Percentiles rank a stretch among this genome's conserved stretches.
These are phyloP conservation scores for Magnaporthiopsis poae DNA, from an alignment of 2,329 filamentous ascomycete species.

Conservation along the genomic window DNA sequence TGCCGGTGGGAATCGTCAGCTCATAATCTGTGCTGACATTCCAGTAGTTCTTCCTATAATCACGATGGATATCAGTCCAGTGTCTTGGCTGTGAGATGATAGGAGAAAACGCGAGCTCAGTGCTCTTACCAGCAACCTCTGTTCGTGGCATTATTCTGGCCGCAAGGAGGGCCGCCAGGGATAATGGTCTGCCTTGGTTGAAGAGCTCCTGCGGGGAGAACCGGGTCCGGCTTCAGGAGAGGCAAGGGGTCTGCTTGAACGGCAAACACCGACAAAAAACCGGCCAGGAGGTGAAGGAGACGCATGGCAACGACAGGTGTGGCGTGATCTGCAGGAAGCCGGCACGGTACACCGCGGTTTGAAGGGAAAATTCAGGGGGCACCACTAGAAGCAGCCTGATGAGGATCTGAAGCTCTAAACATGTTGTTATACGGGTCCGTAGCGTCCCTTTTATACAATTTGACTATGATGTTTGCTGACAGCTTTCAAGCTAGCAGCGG, in stretches of 20 bases:
- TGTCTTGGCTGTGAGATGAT: too few relatives aligned
- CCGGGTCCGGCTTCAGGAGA: constrained; percentile 8
- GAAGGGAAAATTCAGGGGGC: too few relatives aligned
- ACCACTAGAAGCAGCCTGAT: too few relatives aligned
- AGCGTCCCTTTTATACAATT: too few relatives aligned
- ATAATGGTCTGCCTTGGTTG: constrained; percentile 16
- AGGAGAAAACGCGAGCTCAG: neutral
- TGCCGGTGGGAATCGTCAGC: constrained; percentile 17
- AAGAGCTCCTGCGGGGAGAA: constrained; percentile 9
- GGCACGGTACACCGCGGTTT: neutral
- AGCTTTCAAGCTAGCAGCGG: too few relatives aligned
- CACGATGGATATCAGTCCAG: too few relatives aligned
- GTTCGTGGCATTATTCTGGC: constrained; percentile 21
- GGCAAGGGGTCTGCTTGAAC: constrained; percentile 8
- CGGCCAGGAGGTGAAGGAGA: neutral
- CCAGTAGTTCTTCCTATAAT: constrained; percentile 20
- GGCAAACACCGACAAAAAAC: neutral
- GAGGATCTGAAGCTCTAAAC: too few relatives aligned
- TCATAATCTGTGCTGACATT: constrained; percentile 24
- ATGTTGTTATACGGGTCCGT: too few relatives aligned
- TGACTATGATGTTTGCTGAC: too few relatives aligned
- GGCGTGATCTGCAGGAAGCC: neutral
- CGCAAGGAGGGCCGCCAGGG: constrained; percentile 19
- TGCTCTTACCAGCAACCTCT: constrained; percentile 17
- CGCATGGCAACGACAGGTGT: neutral